phyloP scores from a whole-genome alignment of 2,329 filamentous ascomycete genomes.

The Hymenotorrendiella dingleyae region DNA sequence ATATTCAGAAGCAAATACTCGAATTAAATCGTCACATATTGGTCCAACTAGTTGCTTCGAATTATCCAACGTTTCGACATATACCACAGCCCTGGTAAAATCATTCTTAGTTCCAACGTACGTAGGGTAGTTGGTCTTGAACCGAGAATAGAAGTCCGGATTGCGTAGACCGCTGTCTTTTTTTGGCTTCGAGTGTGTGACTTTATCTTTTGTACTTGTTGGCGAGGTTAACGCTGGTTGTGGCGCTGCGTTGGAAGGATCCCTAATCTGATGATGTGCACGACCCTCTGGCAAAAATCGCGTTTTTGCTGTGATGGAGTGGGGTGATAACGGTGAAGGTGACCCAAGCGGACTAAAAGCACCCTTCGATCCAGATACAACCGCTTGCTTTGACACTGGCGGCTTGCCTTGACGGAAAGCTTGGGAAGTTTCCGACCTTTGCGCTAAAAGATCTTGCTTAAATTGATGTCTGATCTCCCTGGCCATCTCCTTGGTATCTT shows the following conservation, averaged over 20 bases:
- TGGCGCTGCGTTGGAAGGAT: not conserved
- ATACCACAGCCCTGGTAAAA: constrained; percentile 42
- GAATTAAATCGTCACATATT: constrained; percentile 49
- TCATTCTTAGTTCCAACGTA: constrained; percentile 34
- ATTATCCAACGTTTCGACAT: constrained; percentile 35
- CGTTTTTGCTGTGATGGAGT: too few relatives aligned
- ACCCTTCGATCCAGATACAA: not conserved
- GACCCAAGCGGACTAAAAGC: not conserved
- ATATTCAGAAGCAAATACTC: constrained; percentile 38
- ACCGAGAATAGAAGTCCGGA: constrained; percentile 32
- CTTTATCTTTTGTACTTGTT: not conserved
- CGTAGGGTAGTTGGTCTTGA: constrained; percentile 38
- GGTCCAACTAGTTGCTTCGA: constrained; percentile 35
- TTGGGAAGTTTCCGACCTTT: not conserved
- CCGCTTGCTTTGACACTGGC: not conserved
- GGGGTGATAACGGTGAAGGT: too few relatives aligned
- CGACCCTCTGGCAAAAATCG: too few relatives aligned
- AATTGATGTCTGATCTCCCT: constrained; percentile 9
- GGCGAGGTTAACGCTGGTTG: not conserved
- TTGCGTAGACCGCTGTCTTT: not conserved
- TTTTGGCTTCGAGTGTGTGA: not conserved
- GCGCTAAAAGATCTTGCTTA: not conserved
- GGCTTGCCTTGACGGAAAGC: not conserved
- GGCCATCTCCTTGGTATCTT: constrained; percentile 11
- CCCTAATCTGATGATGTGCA: not conserved